These are phyloP conservation scores for Fragaria vesca DNA, from an alignment of 306 rosid species.

Conservation along the genomic window DNA sequence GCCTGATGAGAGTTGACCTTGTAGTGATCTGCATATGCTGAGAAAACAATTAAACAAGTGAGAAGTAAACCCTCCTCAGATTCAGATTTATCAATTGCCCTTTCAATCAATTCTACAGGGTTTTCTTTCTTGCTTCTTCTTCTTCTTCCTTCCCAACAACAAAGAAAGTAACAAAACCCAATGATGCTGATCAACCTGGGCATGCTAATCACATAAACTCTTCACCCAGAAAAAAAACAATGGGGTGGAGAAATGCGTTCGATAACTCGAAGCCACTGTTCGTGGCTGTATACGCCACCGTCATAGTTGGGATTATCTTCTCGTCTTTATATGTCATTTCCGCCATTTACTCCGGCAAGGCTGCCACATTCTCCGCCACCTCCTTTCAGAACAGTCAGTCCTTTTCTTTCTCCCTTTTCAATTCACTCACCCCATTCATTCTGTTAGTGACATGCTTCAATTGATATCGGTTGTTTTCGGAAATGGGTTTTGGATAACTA, in stretches of 20 bases:
- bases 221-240: conserved; percentile 3
- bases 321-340: conserved; percentile 73
- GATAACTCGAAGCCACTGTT: conserved; percentile 69
- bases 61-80: not conserved
- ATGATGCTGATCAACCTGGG: not conserved
- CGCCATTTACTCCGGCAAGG: conserved; percentile 51
- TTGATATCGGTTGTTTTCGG: not conserved
- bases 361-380: conserved; percentile 35
- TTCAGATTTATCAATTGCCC: conserved; percentile 5
- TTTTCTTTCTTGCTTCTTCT: not conserved
- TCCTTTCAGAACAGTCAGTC: conserved; percentile 42
- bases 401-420: conserved; percentile 9
- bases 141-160: not conserved
- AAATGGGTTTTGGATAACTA: conserved; percentile 1
- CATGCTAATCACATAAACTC: not conserved
- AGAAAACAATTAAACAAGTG: not conserved
- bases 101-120: not conserved
- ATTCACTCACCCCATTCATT: not conserved
- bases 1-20: conserved; percentile 4
- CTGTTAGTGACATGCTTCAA: not conserved
- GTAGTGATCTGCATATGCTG: not conserved
- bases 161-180: not conserved
- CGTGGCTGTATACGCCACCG: conserved; percentile 58
- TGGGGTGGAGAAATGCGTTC: conserved; percentile 48
- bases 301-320: conserved; percentile 56